A percentile compares a stretch with the other conserved stretches of the same genome.
phyloP scores from a whole-genome alignment of 441 rosid genomes.

The Populus trichocarpa region DNA sequence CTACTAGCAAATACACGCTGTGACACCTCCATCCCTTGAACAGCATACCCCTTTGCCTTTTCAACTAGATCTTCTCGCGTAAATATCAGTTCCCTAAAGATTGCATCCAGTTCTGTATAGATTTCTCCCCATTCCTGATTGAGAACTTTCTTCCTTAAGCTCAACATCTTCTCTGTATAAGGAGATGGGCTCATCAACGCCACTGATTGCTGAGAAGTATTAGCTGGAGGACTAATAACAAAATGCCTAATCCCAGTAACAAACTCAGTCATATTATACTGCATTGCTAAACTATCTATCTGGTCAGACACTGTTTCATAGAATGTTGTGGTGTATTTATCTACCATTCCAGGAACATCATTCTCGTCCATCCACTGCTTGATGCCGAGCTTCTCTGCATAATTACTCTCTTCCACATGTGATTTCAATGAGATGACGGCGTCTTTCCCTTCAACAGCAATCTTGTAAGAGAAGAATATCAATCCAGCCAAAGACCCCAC shows the following conservation, averaged over 20 bases:
- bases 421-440: constrained; percentile 74
- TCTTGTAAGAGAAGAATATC: constrained; percentile 83
- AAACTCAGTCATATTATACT: constrained; percentile 86
- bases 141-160: constrained; percentile 48
- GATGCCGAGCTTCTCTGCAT: constrained; percentile 81
- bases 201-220: constrained; percentile 47
- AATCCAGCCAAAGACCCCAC: constrained; percentile 59
- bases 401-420: constrained; percentile 84
- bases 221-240: constrained; percentile 45
- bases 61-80: constrained; percentile 77
- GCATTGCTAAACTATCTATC: constrained; percentile 83
- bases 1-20: constrained; percentile 64
- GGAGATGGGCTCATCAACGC: constrained; percentile 63
- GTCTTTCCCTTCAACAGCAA: constrained; percentile 94
- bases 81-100: constrained; percentile 71
- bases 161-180: constrained; percentile 67
- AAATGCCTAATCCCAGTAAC: constrained; percentile 88
- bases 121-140: constrained; percentile 79
- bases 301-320: constrained; percentile 81
- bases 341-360: constrained; percentile 88
- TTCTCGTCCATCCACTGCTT: constrained; percentile 96
- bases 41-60: constrained; percentile 80
- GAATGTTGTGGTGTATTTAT: constrained; percentile 61
- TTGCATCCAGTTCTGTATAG: constrained; percentile 68
- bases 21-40: constrained; percentile 73